phyloP scores from a whole-genome alignment of 805 yeast genomes.

The Brettanomyces sp. region DNA sequence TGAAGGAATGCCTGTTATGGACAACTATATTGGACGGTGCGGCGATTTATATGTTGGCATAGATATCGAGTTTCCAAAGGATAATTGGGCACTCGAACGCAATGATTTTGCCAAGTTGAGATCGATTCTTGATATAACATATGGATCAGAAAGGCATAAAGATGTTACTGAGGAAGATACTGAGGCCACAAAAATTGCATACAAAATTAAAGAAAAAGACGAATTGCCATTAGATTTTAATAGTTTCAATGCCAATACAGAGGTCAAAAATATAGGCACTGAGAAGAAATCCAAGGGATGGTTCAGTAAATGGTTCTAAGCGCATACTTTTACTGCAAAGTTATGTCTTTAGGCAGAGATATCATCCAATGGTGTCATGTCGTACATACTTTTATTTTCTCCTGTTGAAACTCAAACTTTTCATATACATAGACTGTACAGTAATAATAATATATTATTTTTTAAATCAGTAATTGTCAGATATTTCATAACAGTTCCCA shows the following conservation, averaged over 20 bases:
- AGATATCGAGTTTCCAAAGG: constrained; percentile 75
- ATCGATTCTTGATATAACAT: constrained; percentile 37
- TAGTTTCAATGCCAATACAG: constrained; percentile 16
- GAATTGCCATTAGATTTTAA: constrained; percentile 21
- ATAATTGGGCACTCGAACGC: constrained; percentile 75
- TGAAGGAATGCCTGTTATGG: constrained; percentile 76
- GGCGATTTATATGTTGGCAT: constrained; percentile 69
- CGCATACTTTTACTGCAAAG: not conserved
- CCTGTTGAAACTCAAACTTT: not conserved
- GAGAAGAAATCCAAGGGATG: constrained; percentile 20
- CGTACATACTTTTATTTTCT: no score
- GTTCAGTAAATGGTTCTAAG: constrained; percentile 15
- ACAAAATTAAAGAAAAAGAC: constrained; percentile 13
- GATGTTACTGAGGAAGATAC: constrained; percentile 14
- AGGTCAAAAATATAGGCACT: constrained; percentile 17
- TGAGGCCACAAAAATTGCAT: constrained; percentile 16
- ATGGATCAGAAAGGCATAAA: constrained; percentile 13
- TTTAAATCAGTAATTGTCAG: no score
- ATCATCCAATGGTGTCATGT: no score
- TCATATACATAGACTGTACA: not conserved
- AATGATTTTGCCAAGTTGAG: constrained; percentile 48
- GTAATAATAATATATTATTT: not conserved
- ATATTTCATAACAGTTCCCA: no score
- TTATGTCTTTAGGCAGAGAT: no score
- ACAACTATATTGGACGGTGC: constrained; percentile 17